Evolutionary conservation across 495 filamentous ascomycete species (phyloP), one percentile per base, ranked within the genome.

Genomic region (Acidiella bohemica): DNA sequence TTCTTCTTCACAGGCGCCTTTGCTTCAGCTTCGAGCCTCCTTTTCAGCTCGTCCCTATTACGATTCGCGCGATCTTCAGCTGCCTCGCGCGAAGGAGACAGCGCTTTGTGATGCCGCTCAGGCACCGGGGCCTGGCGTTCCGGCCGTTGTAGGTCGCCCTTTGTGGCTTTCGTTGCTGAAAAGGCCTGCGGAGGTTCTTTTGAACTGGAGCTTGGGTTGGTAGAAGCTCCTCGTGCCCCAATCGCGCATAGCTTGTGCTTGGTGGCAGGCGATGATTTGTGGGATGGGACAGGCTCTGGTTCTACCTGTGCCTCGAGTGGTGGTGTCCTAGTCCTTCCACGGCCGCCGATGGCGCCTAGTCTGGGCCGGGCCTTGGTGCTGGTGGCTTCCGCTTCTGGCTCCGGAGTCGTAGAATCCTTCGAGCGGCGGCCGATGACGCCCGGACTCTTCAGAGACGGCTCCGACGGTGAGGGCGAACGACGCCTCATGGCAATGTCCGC

Each of bases 1-100:
- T 59, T 62, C 55, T 61, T 61, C 51, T 62, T 62, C 35, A 34
- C 50, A 10, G 57, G 56, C 11, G 49, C 49, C 39, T 56, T 56
- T 0, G 50, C 41, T 34, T 58, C 59, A 29, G 47, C 44, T 32
- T 57, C 58, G 19, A 59, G 36, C 36, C 57, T 47, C 4, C 56
- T 44, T 43, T 61, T 61, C 42, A 64, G 42, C 45, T 61, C 53
- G 11, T 40, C 38, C 27, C 61, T 37, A 45, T 53, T 60, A 19
- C 58, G 41, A 23, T 61, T 52, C n/a, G 56, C 59, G 20, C 53
- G 52, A 29, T 61, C 58, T 31, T 58, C 46, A 4, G 53, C 44
- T n/a, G 56, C 55, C 43, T 64, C 61, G 16, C 23, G 14, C 9
- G 29, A 23, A 24, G 39, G 36, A n/a, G 49, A 21, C n/a, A 33